Conservation (phyloP, 345 rosid genomes). For the Linum usitatissimum region DNA sequence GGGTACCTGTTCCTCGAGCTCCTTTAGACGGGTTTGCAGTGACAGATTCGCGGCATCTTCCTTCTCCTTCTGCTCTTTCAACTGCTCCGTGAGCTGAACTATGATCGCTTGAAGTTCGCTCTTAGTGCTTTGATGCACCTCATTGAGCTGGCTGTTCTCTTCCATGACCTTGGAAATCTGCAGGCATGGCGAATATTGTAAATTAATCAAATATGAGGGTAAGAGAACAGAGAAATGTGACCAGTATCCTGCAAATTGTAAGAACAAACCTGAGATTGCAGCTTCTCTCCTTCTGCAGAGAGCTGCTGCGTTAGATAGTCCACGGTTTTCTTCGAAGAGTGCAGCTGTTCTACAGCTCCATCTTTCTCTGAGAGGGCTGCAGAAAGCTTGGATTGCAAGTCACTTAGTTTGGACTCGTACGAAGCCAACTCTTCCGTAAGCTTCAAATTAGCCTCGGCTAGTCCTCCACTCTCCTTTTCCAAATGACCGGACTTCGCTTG, state of each 20-base stretch:
- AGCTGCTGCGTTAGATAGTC: slow-evolving; percentile 56
- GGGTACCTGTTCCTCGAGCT: slow-evolving; percentile 55
- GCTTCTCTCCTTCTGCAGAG: slow-evolving; percentile 52
- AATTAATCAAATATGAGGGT: slow-evolving; percentile 1
- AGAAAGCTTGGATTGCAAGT: slow-evolving; percentile 44
- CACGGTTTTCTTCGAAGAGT: slow-evolving; percentile 41
- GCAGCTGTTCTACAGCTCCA: slow-evolving; percentile 48
- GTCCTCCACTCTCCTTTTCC: slow-evolving; percentile 59
- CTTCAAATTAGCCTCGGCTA: slow-evolving; percentile 72
- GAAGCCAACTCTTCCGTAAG: slow-evolving; percentile 60
- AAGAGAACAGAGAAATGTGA: slow-evolving; percentile 5
- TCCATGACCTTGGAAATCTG: slow-evolving; percentile 66
- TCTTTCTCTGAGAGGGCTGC: slow-evolving; percentile 46
- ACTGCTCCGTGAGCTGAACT: slow-evolving; percentile 47
- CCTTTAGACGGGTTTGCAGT: slow-evolving; percentile 47
- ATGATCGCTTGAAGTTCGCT: slow-evolving; percentile 57
- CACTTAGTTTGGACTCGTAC: slow-evolving; percentile 48
- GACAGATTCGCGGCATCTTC: slow-evolving; percentile 36
- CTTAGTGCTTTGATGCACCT: slow-evolving; percentile 47
- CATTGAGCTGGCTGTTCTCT: slow-evolving; percentile 59
- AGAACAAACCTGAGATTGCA: slow-evolving; percentile 60
- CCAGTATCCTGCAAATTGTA: too few relatives aligned
- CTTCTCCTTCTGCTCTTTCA: slow-evolving; percentile 37
- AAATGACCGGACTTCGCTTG: slow-evolving; percentile 42
- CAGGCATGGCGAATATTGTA: slow-evolving; percentile 7